These are phyloP conservation scores for Aspergillus sclerotioniger DNA, from an alignment of 495 filamentous ascomycete genomes.

Conservation along the genomic window DNA sequence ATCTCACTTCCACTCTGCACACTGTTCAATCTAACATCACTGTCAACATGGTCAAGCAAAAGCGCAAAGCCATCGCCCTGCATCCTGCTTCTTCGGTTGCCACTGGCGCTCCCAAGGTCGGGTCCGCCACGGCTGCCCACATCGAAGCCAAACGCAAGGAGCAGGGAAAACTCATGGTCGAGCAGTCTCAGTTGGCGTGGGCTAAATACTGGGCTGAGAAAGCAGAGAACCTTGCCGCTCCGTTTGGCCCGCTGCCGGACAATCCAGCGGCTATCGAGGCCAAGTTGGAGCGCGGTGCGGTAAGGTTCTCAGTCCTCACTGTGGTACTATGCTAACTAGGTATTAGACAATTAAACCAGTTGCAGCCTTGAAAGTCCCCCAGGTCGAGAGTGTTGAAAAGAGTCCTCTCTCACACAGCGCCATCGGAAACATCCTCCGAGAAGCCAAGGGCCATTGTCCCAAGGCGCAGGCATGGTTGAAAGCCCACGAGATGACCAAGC, in stretches of 20 bases:
- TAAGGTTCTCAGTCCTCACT: background rate
- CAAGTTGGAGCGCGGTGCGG: background rate
- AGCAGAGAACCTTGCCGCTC: conserved; percentile 3
- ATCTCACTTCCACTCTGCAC: too few relatives aligned
- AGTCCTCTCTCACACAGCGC: conserved; percentile 40
- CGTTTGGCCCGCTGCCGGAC: background rate
- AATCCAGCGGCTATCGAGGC: background rate
- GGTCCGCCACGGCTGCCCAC: background rate
- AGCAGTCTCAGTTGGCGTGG: conserved; percentile 1
- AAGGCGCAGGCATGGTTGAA: conserved; percentile 20
- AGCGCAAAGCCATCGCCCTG: background rate
- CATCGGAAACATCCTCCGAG: conserved; percentile 62
- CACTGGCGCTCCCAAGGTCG: background rate
- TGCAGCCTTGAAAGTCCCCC: background rate
- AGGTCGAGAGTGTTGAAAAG: background rate
- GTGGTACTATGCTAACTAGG: background rate
- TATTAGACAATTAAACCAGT: conserved; percentile 1
- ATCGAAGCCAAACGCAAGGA: conserved; percentile 1
- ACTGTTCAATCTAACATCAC: too few relatives aligned
- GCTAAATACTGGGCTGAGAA: conserved; percentile 8
- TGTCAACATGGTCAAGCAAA: background rate
- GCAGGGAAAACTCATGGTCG: background rate
- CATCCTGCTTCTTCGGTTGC: background rate
- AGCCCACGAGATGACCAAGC: conserved; percentile 19
- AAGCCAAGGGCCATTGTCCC: conserved; percentile 57